Evolutionary conservation across 257 asterid species (phyloP), one percentile per base, ranked within the genome.

Genomic region (Lycium barbarum): DNA sequence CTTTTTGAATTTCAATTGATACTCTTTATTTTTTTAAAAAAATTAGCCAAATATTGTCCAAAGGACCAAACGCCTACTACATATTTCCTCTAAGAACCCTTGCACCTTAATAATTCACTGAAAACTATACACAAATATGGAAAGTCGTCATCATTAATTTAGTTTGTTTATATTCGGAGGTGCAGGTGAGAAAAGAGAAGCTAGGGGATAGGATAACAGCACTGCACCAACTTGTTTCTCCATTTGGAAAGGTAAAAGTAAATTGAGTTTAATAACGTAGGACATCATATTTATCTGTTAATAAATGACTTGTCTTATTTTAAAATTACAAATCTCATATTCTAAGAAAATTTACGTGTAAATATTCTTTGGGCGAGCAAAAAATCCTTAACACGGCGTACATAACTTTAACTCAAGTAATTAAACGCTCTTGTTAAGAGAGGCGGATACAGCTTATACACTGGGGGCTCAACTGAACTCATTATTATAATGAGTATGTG

Each of bases 151-250:
- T 33, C 13, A 78, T 3, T 51, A 51, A 53, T 78, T 78, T 78
- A 33, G 1, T 78, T 78, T 78, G 65, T 53, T 78, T 78, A 78
- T 15, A 78, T 78, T 76, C 9, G 63, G 43, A 76, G 17, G 6
- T 87, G 53, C 94, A 94, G 99, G 98, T 94, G 76, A 93, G 98
- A 81, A 95, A 94, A 91, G 98, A 93, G 95, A 96, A 96, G 88
- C 88, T 96, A 40, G 97, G 98, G 81, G 99, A 93, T 89, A 92
- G 98, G 91, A 92, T 96, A 84, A 93, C 98, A 71, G 92, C 98
- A 17, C 99, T 96, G 83, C 99, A 96, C 89, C 99, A 95, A 87
- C 90, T 96, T 51, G 99, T 95, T 91, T 96, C 99, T 84, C 99
- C 99, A 88, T 96, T 96, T 86, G 98, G 98, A 89, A 96, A 96